Conservation (phyloP, 805 yeast genomes). For the Hanseniaspora taiwanica region DNA sequence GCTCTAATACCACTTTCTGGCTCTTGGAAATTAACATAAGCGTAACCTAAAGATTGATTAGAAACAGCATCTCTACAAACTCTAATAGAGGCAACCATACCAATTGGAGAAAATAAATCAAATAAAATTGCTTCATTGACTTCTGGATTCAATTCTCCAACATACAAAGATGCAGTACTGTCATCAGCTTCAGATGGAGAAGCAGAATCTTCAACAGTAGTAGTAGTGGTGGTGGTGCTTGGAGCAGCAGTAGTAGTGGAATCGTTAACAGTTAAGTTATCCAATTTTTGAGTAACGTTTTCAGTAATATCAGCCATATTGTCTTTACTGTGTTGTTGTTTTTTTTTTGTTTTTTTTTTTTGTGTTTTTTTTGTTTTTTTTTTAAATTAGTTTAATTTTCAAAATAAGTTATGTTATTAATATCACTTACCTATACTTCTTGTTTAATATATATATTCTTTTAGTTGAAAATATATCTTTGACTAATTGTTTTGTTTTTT, state of each 20-base stretch:
- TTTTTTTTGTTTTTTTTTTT: conserved; percentile 11
- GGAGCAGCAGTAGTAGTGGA: conserved; percentile 16
- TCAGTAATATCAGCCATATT: conserved; percentile 27
- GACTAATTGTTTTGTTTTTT: neutral
- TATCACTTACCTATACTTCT: too few relatives aligned
- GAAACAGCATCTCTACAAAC: conserved; percentile 98
- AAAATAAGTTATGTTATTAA: too few relatives aligned
- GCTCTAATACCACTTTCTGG: conserved; percentile 87
- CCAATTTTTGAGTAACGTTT: conserved; percentile 25
- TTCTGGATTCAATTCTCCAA: conserved; percentile 88
- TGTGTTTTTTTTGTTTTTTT: conserved; percentile 1
- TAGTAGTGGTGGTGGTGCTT: conserved; percentile 14
- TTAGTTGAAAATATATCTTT: too few relatives aligned
- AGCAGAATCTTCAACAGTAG: conserved; percentile 15
- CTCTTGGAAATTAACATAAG: conserved; percentile 91
- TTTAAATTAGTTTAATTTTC: too few relatives aligned
- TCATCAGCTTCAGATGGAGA: conserved; percentile 24
- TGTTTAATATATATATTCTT: too few relatives aligned
- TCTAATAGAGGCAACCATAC: conserved; percentile 92
- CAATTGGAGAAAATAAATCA: conserved; percentile 88
- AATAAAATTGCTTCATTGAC: conserved; percentile 91
- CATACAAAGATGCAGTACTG: conserved; percentile 64
- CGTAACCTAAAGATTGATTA: conserved; percentile 94
- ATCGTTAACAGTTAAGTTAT: conserved; percentile 21
- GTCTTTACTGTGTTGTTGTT: conserved; percentile 5